A percentile compares a stretch with the other conserved stretches of the same genome.
phyloP scores from a whole-genome alignment of 2,329 filamentous ascomycete species.

The Davidsoniella virescens region DNA sequence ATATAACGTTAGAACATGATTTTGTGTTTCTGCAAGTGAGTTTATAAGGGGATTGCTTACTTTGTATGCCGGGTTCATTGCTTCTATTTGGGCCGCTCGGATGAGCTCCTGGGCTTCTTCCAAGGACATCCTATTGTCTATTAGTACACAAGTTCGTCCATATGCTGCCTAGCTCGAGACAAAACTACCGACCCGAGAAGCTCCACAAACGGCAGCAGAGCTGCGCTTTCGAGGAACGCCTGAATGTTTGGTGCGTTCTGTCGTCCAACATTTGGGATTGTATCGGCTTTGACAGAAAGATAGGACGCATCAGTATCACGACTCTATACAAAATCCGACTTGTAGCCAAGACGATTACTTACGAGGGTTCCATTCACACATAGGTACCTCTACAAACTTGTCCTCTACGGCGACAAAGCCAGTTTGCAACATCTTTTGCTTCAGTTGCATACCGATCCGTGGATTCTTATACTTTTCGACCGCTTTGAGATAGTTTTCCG shows the following conservation, averaged over 20 bases:
- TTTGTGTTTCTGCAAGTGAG: neutral
- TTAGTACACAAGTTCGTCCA: neutral
- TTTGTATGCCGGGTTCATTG: conserved; percentile 37
- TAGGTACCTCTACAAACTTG: conserved; percentile 47
- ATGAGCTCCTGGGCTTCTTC: conserved; percentile 42
- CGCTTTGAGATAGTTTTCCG: conserved; percentile 43
- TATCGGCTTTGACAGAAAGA: neutral
- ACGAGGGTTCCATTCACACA: conserved; percentile 56
- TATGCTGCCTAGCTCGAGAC: conserved; percentile 13
- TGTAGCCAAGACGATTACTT: conserved; percentile 16
- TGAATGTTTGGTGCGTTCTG: conserved; percentile 36
- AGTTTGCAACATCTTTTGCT: conserved; percentile 38
- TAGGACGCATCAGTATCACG: neutral
- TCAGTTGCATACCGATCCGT: conserved; percentile 43
- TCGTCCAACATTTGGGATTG: conserved; percentile 20
- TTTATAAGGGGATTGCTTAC: conserved; percentile 21
- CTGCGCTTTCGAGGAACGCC: conserved; percentile 1
- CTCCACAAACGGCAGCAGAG: neutral
- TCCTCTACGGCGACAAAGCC: conserved; percentile 55
- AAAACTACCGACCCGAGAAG: too few relatives aligned
- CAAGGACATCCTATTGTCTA: conserved; percentile 32
- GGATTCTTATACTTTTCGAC: conserved; percentile 50
- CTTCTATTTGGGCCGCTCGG: conserved; percentile 37
- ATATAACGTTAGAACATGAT: neutral
- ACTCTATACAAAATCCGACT: neutral